phyloP scores from a whole-genome alignment of 139 green algal species.

The Astrephomene gubernaculifera region DNA sequence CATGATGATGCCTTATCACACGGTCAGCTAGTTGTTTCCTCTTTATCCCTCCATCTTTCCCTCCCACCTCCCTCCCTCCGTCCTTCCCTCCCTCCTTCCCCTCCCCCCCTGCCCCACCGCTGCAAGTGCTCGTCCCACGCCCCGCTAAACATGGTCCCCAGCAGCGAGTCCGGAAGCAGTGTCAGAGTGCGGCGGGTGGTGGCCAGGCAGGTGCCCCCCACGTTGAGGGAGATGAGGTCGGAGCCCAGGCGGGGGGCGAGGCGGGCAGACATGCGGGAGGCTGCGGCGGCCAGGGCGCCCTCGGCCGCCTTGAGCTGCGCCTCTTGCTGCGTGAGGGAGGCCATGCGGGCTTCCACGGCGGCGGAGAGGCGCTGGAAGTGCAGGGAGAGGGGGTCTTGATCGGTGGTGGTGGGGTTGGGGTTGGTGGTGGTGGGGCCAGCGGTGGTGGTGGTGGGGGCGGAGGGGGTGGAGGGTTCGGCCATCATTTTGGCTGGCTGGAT shows the following conservation, averaged over 20 bases:
- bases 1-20: no score
- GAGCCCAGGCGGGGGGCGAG: not conserved
- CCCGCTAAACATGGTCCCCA: slow-evolving; percentile 41
- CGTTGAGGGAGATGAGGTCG: slow-evolving; percentile 36
- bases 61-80: not conserved
- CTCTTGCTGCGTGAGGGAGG: not conserved
- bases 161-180: slow-evolving; percentile 23
- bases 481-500: no score
- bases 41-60: no score
- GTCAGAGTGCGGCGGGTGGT: slow-evolving; percentile 23
- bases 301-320: not conserved
- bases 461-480: no score
- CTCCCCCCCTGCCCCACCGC: not conserved
- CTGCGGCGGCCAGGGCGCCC: not conserved
- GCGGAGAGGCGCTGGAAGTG: slow-evolving; percentile 7
- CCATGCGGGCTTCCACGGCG: slow-evolving; percentile 6
- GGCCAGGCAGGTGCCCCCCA: slow-evolving; percentile 16
- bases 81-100: not conserved
- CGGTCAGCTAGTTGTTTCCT: no score
- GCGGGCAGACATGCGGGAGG: slow-evolving; percentile 2
- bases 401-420: no score
- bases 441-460: no score
- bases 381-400: no score
- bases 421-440: no score
- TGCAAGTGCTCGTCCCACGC: slow-evolving; percentile 25